phyloP scores from a whole-genome alignment of 331 rosid species.

The Phaseolus coccineus region DNA sequence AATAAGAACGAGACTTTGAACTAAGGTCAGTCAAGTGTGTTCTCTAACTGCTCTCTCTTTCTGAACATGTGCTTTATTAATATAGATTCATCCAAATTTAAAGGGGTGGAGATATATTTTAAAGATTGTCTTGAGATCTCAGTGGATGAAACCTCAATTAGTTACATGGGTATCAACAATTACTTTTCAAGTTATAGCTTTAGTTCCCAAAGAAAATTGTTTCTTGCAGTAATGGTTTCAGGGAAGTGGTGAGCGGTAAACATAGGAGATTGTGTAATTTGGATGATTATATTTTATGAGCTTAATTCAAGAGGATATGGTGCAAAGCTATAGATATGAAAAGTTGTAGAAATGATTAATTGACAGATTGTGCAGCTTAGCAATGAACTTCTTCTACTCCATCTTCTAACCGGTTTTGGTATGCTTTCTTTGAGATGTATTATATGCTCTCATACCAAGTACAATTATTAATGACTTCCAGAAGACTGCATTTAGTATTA shows the following conservation, averaged over 20 bases:
- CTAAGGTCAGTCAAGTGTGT: slow-evolving; percentile 59
- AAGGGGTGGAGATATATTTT: slow-evolving; percentile 18
- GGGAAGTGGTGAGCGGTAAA: background rate
- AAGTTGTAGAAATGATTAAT: slow-evolving; percentile 3
- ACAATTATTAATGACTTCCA: too few relatives aligned
- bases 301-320: slow-evolving; percentile 5
- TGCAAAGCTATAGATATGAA: slow-evolving; percentile 10
- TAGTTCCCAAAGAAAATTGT: slow-evolving; percentile 22
- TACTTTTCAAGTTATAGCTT: slow-evolving; percentile 18
- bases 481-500: too few relatives aligned
- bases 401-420: too few relatives aligned
- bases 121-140: background rate
- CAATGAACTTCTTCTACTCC: background rate
- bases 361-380: background rate
- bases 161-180: slow-evolving; percentile 22
- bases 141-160: slow-evolving; percentile 1
- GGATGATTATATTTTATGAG: slow-evolving; percentile 6
- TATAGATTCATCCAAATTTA: slow-evolving; percentile 21
- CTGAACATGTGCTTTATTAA: slow-evolving; percentile 29
- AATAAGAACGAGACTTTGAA: slow-evolving; percentile 57
- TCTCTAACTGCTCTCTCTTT: slow-evolving; percentile 11
- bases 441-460: too few relatives aligned
- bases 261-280: background rate
- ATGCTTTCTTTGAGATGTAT: too few relatives aligned
- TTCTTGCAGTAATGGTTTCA: background rate